phyloP scores from a whole-genome alignment of 208 protist genomes.

The Lotmaria passim region DNA sequence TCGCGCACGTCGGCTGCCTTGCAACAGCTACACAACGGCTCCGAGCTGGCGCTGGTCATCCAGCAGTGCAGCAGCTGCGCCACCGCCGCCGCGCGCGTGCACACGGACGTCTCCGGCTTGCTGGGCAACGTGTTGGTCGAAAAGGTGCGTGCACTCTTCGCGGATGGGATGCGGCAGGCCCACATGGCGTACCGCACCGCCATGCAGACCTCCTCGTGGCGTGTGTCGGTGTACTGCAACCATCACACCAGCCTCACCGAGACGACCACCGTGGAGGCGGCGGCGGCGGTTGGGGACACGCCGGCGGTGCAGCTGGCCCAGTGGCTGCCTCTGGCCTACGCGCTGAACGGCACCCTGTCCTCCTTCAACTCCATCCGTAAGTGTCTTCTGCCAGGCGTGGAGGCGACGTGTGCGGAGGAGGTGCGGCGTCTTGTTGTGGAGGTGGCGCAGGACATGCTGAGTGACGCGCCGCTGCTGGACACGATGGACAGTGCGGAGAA shows the following conservation, averaged over 20 bases:
- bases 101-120: conserved; percentile 59
- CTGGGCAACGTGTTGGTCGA: conserved; percentile 47
- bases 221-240: conserved; percentile 30
- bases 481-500: conserved; percentile 64
- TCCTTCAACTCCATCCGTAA: conserved; percentile 82
- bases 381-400: conserved; percentile 65
- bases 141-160: conserved; percentile 65
- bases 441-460: conserved; percentile 63
- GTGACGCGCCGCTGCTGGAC: conserved; percentile 56
- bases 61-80: conserved; percentile 69
- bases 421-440: conserved; percentile 52
- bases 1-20: conserved; percentile 45
- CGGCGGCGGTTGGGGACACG: conserved; percentile 16
- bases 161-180: conserved; percentile 61
- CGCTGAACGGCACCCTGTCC: conserved; percentile 75
- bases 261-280: conserved; percentile 12
- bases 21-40: conserved; percentile 64
- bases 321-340: conserved; percentile 84
- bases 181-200: conserved; percentile 57
- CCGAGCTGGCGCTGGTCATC: conserved; percentile 74
- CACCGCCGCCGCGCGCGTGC: conserved; percentile 40
- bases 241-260: conserved; percentile 17
- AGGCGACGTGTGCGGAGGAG: conserved; percentile 48
- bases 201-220: conserved; percentile 71
- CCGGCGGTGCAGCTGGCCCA: conserved; percentile 53